These are phyloP conservation scores for Hirsutella rhossiliensis DNA, from an alignment of 2,329 filamentous ascomycete genomes.

Conservation along the genomic window DNA sequence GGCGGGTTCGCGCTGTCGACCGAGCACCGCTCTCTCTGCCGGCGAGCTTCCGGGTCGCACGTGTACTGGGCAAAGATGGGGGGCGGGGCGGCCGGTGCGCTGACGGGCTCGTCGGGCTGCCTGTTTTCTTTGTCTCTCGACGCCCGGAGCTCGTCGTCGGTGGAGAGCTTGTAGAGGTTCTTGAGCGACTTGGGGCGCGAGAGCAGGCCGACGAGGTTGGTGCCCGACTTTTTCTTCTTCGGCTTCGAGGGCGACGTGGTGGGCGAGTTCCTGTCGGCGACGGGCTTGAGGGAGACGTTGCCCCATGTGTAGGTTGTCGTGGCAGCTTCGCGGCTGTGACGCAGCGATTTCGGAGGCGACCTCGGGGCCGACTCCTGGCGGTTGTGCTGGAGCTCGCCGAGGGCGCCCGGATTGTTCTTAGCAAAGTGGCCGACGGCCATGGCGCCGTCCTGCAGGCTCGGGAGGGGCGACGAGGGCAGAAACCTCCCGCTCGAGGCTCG, in stretches of 20 bases:
- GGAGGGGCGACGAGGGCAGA: conserved; percentile 10
- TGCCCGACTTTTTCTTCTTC: conserved; percentile 72
- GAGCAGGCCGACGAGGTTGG: conserved; percentile 68
- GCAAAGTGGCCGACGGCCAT: conserved; percentile 21
- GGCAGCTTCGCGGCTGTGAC: conserved; percentile 17
- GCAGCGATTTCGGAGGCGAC: conserved; percentile 25
- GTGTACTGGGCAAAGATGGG: conserved; percentile 75
- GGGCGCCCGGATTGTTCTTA: conserved; percentile 28
- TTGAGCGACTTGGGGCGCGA: conserved; percentile 64
- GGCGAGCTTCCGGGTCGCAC: conserved; percentile 9
- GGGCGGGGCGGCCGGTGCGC: conserved; percentile 27
- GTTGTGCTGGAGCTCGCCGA: conserved; percentile 47
- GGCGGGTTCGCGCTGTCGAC: conserved; percentile 3
- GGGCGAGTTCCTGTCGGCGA: conserved; percentile 23
- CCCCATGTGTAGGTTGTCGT: conserved; percentile 16
- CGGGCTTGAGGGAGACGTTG: conserved; percentile 30
- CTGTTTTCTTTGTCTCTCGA: conserved; percentile 73
- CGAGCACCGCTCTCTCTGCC: background rate
- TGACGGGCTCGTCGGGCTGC: conserved; percentile 35
- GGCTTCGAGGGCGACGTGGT: conserved; percentile 47
- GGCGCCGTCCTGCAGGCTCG: conserved; percentile 8
- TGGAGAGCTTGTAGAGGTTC: conserved; percentile 43
- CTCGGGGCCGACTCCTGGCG: conserved; percentile 28
- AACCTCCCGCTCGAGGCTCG: conserved; percentile 31
- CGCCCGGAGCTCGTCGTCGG: conserved; percentile 37